Evolutionary conservation across 2,329 filamentous ascomycete species (phyloP), one percentile per base, ranked within the genome.

Genomic region (Colletotrichum sp.): DNA sequence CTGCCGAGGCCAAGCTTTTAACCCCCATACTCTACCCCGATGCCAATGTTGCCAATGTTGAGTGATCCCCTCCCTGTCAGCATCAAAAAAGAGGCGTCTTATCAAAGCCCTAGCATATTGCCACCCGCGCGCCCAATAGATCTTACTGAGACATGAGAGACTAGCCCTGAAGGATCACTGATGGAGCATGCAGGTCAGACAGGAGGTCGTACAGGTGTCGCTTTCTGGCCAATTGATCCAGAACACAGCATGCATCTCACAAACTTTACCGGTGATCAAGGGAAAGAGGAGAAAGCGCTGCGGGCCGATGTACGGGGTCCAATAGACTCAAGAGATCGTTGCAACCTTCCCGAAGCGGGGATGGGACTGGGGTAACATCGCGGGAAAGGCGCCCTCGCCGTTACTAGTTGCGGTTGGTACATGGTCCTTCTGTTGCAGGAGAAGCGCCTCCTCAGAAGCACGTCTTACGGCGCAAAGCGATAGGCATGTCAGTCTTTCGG

Each of bases 1-100:
- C 60, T 71, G 27, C 72, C 68, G 68, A 22, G 36, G 34, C 65
- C 72, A 74, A 75, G 72, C 69, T 75, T 75, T 75, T 68, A 72
- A 68, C n/a, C 52, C 28, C 69, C 69, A 63, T 27, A 34, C 25
- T 61, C 30, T 19, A 27, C 59, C 48, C 60, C 48, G 27, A 16
- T 59, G 66, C 28, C 66, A 34, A 39, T 39, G 44, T 48, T 48
- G 19, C 44, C 44, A 48, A 48, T 48, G 44, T 48, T 48, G 44
- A 48, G 44, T 48, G 61, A n/a, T n/a, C 22, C 22, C 16, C 65
- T 69, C 22, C 57, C 71, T 64, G 66, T 69, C 65, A 61, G 64
- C 63, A 68, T 30, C 16, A 16, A 19, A 48, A 48, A 48, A 48
- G 44, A 22, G 36, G 25, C 28, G 59, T 48, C 72, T 74, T 74